phyloP scores from a whole-genome alignment of 169 alveolate species.

The Cryptosporidium sp. region DNA sequence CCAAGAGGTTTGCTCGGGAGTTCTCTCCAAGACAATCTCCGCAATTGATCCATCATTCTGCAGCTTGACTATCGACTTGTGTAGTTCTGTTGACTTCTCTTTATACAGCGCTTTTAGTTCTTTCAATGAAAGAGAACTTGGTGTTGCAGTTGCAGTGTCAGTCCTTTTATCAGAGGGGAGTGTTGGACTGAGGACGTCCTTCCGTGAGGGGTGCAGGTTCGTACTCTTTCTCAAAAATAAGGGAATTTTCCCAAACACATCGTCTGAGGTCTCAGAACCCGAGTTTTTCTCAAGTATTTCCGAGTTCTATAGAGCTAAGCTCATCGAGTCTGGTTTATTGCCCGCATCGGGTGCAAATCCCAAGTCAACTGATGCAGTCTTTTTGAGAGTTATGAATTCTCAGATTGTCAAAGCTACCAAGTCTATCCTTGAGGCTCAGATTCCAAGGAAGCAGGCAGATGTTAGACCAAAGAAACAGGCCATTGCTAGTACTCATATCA shows the following conservation, averaged over 20 bases:
- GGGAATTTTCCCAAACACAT: background rate
- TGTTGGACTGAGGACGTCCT: conserved; percentile 16
- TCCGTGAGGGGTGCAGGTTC: conserved; percentile 73
- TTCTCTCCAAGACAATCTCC: background rate
- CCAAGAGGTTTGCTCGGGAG: conserved; percentile 40
- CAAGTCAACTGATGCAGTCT: background rate
- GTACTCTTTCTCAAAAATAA: background rate
- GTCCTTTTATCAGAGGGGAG: conserved; percentile 22
- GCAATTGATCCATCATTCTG: conserved; percentile 34
- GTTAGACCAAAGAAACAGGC: background rate
- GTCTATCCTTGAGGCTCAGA: background rate
- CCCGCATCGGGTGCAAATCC: background rate
- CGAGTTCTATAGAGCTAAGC: background rate
- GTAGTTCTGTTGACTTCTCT: conserved; percentile 38
- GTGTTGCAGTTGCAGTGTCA: conserved; percentile 56
- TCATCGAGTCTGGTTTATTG: background rate
- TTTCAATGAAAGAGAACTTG: conserved; percentile 1
- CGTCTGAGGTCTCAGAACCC: conserved; percentile 17
- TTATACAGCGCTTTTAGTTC: conserved; percentile 6
- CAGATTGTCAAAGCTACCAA: background rate
- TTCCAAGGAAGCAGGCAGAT: background rate
- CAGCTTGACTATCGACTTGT: conserved; percentile 20
- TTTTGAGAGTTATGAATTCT: background rate
- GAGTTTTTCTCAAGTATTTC: background rate
- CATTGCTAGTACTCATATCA: background rate